These are phyloP conservation scores for Ilyonectria mors-panacis DNA, from an alignment of 2,329 filamentous ascomycete genomes.

Conservation along the genomic window DNA sequence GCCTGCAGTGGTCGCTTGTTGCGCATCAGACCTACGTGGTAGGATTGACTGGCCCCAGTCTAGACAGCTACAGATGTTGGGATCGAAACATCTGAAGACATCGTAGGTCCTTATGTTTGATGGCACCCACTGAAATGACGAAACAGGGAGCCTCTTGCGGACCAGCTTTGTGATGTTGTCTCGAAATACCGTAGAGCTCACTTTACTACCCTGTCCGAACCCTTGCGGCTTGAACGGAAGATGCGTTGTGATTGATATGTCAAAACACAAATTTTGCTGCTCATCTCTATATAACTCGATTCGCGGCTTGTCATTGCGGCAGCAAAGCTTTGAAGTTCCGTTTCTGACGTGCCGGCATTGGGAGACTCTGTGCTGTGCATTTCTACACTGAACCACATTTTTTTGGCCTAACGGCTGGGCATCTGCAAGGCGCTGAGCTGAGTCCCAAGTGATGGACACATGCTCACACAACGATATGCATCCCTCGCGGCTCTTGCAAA, in stretches of 20 bases:
- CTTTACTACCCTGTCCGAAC: not conserved
- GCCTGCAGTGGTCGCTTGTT: not conserved
- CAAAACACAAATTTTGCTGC: not conserved
- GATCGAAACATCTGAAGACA: constrained; percentile 30
- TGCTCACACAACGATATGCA: constrained; percentile 9
- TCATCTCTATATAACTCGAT: constrained; percentile 10
- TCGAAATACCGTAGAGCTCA: not conserved
- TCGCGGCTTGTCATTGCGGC: constrained; percentile 2
- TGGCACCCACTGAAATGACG: not conserved
- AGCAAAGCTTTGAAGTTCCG: not conserved
- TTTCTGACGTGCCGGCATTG: constrained; percentile 9
- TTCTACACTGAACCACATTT: not conserved
- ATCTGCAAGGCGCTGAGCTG: constrained; percentile 13
- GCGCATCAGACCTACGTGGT: not conserved
- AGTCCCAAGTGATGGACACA: constrained; percentile 13
- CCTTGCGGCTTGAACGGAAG: constrained; percentile 6
- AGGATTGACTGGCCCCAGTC: constrained; percentile 13
- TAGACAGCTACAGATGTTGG: constrained; percentile 28
- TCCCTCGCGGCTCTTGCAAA: not conserved
- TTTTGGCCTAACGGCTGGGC: not conserved
- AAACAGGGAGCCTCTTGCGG: not conserved
- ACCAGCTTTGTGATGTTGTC: not conserved
- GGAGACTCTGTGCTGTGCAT: not conserved
- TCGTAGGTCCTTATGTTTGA: not conserved
- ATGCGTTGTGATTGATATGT: constrained; percentile 15